Conservation (phyloP, 1,284 basidiomycete genomes). For the Papiliotrema laurentii region DNA sequence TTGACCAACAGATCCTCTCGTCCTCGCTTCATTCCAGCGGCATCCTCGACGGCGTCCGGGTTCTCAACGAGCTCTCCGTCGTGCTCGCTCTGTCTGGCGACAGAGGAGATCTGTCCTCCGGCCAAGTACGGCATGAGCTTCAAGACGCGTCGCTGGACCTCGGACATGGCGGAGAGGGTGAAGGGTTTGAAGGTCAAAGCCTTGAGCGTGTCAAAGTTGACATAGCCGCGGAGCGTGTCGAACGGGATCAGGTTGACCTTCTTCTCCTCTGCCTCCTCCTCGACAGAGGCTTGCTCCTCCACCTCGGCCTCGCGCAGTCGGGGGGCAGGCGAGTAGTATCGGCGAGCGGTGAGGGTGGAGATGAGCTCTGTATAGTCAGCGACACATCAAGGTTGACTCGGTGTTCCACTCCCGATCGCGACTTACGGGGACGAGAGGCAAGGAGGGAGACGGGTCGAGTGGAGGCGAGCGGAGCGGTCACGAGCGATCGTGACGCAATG, state of each 20-base stretch:
- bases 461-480: background rate
- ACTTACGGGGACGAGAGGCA: slow-evolving; percentile 1
- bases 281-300: background rate
- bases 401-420: background rate
- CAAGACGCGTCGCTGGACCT: slow-evolving; percentile 79
- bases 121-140: slow-evolving; percentile 53
- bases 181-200: slow-evolving; percentile 68
- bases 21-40: slow-evolving; percentile 11
- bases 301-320: background rate
- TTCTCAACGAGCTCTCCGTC: slow-evolving; percentile 19
- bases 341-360: background rate
- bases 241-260: slow-evolving; percentile 45
- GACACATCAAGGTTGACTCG: background rate
- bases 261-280: background rate
- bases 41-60: slow-evolving; percentile 2
- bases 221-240: slow-evolving; percentile 48
- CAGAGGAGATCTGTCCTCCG: slow-evolving; percentile 19
- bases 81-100: slow-evolving; percentile 14
- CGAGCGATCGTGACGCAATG: background rate
- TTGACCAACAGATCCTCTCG: slow-evolving; percentile 42
- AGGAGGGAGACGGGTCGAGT: background rate
- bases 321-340: slow-evolving; percentile 2
- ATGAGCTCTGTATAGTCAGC: background rate
- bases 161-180: slow-evolving; percentile 68
- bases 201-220: slow-evolving; percentile 55